Base-by-base conservation (phyloP, 2,329 filamentous ascomycete genomes). In the Parastagonospora avenae region DNA sequence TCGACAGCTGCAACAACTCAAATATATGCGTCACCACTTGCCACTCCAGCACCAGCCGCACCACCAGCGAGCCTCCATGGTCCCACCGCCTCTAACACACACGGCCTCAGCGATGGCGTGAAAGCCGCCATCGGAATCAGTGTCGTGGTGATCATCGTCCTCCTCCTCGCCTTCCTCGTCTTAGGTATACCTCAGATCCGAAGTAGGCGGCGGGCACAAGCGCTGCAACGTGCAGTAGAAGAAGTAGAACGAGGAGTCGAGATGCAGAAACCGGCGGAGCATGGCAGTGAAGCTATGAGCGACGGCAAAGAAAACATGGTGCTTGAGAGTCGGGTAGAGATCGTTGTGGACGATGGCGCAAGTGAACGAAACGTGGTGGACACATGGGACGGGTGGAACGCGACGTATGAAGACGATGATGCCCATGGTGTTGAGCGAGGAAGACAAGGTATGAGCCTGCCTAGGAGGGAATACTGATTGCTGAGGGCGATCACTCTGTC, bases 241-340 rank as follows among this genome's bases (percentile, higher is more conserved):
- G 65, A 68, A 45, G 59, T 64, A 0, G 63, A 67, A 29, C 46
- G 50, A 2, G 54, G 36, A 14, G 33, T 31, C 28, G 45, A 61
- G 32, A 36, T 52, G 38, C 24, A 47, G 15, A 46, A 38, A 8
- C 36, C 2, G 1, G 9, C 16, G 12, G 27, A 24, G 15, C 33
- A 19, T 2, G 35, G 24, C 1, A 46, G 31, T 12, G 45, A 31
- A 14, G 19, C 11, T 2, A 15, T 5, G 10, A 33, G 40, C 27
- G 55, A 51, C 31, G 62, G 50, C 31, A 55, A 61, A 31, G 66
- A 71, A 31, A 61, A 59, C 29, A 52, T 63, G 46, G 62, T 66
- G 2, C 31, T 67, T 32, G 66, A 68, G 38, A 66, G 61, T 37
- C 47, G 63, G 27, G 57, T 63, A 10, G 60, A 60, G 36, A 62